These are phyloP conservation scores for Tubosaeta sp. DNA, from an alignment of 768 basidiomycete species.

Conservation along the genomic window DNA sequence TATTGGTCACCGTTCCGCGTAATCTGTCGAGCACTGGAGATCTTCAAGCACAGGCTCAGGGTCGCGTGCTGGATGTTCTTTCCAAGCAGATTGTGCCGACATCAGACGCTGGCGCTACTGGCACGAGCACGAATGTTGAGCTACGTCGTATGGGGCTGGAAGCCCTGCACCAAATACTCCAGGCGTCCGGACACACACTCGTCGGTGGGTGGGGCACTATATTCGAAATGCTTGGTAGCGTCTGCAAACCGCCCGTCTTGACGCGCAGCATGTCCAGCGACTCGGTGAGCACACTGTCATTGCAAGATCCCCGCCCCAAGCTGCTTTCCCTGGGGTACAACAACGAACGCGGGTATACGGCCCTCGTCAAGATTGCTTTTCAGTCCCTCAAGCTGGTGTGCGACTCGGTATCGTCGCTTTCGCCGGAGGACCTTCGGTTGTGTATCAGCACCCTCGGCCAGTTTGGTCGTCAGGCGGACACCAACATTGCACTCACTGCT, in stretches of 20 bases:
- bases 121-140: constrained; percentile 57
- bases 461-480: constrained; percentile 90
- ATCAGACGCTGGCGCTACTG: constrained; percentile 37
- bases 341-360: constrained; percentile 65
- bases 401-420: constrained; percentile 82
- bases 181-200: constrained; percentile 87
- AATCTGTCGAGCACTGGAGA: constrained; percentile 60
- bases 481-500: constrained; percentile 93
- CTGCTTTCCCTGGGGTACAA: constrained; percentile 52
- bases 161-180: constrained; percentile 84
- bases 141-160: constrained; percentile 86
- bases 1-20: constrained; percentile 72
- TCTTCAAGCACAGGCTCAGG: constrained; percentile 67
- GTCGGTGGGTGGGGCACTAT: constrained; percentile 92
- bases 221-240: constrained; percentile 87
- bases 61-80: constrained; percentile 81
- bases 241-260: constrained; percentile 59
- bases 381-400: constrained; percentile 92
- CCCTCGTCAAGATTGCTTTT: constrained; percentile 88
- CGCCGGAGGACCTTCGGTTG: constrained; percentile 73
- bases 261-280: constrained; percentile 37
- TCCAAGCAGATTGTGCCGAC: constrained; percentile 65
- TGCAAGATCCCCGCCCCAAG: constrained; percentile 35
- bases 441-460: constrained; percentile 90
- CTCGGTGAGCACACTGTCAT: constrained; percentile 40